A percentile compares a stretch with the other conserved stretches of the same genome.
These are phyloP conservation scores for Hanseniaspora taiwanica DNA, from an alignment of 805 yeast genomes.

Conservation along the genomic window DNA sequence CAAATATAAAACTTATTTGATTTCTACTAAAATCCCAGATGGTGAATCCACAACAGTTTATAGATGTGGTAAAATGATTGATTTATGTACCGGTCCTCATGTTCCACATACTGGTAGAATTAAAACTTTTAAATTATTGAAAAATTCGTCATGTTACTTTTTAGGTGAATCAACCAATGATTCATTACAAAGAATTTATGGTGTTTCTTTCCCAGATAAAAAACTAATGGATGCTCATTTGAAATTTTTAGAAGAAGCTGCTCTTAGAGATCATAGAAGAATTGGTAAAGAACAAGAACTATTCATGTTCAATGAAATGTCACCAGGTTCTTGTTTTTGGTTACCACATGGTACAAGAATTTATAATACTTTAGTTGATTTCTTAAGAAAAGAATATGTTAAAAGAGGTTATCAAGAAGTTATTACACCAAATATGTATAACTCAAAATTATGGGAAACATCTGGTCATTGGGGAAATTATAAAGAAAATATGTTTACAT, in stretches of 20 bases:
- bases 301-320: slow-evolving; percentile 88
- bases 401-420: slow-evolving; percentile 96
- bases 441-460: slow-evolving; percentile 93
- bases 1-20: slow-evolving; percentile 85
- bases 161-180: slow-evolving; percentile 87
- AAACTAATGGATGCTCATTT: slow-evolving; percentile 88
- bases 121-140: slow-evolving; percentile 84
- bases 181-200: slow-evolving; percentile 92
- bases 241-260: slow-evolving; percentile 91
- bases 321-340: slow-evolving; percentile 98
- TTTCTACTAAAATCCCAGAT: slow-evolving; percentile 83
- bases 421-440: slow-evolving; percentile 97
- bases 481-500: slow-evolving; percentile 93
- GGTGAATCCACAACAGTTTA: slow-evolving; percentile 93
- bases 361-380: slow-evolving; percentile 72
- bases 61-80: slow-evolving; percentile 95
- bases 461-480: slow-evolving; percentile 99
- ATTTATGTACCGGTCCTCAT: slow-evolving; percentile 95
- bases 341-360: slow-evolving; percentile 98
- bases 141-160: slow-evolving; percentile 93
- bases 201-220: slow-evolving; percentile 98
- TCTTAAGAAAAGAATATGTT: slow-evolving; percentile 74
- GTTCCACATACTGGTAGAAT: slow-evolving; percentile 95
- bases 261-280: slow-evolving; percentile 90
- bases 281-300: slow-evolving; percentile 94